Evolutionary conservation across 2,329 filamentous ascomycete genomes (phyloP).

Genomic region (Paecilomyces fulvus): DNA sequence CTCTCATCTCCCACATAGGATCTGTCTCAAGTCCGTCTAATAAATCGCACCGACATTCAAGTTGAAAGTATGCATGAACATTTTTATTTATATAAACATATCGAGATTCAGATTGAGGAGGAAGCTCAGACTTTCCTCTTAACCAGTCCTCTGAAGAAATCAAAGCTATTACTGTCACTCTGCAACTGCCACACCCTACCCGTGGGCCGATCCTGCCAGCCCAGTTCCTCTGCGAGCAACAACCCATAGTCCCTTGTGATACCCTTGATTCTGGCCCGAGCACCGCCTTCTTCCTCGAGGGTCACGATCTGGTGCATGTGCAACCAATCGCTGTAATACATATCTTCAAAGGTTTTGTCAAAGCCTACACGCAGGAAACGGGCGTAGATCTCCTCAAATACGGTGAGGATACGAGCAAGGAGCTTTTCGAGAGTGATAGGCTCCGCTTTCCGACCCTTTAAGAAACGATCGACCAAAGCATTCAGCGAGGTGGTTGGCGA

Average conservation of each 20-base stretch:
- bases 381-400: constrained; percentile 68
- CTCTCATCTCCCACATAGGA: no score
- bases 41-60: no score
- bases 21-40: no score
- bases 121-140: constrained; percentile 59
- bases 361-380: constrained; percentile 71
- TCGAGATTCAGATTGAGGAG: not conserved
- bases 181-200: constrained; percentile 77
- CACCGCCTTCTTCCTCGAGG: constrained; percentile 71
- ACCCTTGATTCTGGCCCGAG: constrained; percentile 67
- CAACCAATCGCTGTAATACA: constrained; percentile 79
- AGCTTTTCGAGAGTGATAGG: constrained; percentile 68
- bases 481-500: constrained; percentile 82
- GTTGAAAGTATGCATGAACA: not conserved
- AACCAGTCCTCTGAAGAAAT: constrained; percentile 85
- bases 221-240: constrained; percentile 74
- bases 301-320: constrained; percentile 68
- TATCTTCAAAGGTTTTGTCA: constrained; percentile 58
- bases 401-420: constrained; percentile 68
- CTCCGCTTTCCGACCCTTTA: constrained; percentile 29
- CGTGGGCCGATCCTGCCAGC: constrained; percentile 61
- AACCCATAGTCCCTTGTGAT: constrained; percentile 91
- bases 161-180: constrained; percentile 97
- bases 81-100: not conserved
- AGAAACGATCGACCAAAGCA: constrained; percentile 49